Evolutionary conservation across 2,329 filamentous ascomycete species (phyloP).

Genomic region (Trichophyton benhamiae): DNA sequence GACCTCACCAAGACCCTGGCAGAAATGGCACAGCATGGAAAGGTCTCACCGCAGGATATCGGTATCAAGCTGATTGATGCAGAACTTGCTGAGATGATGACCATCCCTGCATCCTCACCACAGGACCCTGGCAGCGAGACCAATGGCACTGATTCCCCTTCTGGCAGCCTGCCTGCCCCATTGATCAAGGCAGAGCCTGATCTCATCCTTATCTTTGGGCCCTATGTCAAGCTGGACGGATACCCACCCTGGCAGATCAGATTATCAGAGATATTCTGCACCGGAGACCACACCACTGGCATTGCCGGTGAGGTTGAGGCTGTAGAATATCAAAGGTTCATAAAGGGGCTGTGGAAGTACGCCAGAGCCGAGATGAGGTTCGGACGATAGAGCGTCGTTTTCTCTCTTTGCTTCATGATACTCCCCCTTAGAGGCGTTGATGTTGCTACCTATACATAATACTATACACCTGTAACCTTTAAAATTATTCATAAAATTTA

Average conservation of each 20-base stretch:
- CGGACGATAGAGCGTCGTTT: conserved; percentile 40
- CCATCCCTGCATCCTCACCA: conserved; percentile 14
- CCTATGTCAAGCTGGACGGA: conserved; percentile 69
- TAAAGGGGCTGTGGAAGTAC: conserved; percentile 71
- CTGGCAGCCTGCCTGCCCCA: background rate
- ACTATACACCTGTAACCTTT: background rate
- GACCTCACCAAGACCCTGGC: conserved; percentile 89
- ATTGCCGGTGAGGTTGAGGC: conserved; percentile 27
- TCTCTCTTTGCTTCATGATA: background rate
- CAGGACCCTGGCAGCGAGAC: conserved; percentile 20
- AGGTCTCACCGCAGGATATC: conserved; percentile 70
- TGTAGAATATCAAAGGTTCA: conserved; percentile 89
- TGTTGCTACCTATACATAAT: background rate
- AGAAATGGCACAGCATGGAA: conserved; percentile 86
- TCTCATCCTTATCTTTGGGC: conserved; percentile 74
- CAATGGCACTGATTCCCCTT: conserved; percentile 9
- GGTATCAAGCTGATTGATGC: conserved; percentile 76
- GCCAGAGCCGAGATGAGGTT: conserved; percentile 80
- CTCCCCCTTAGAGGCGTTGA: background rate
- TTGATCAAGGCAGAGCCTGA: conserved; percentile 76
- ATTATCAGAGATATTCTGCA: conserved; percentile 81
- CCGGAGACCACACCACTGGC: conserved; percentile 32
- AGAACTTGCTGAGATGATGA: conserved; percentile 55
- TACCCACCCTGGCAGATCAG: conserved; percentile 96
- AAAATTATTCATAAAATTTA: background rate